A percentile compares a stretch with the other conserved stretches of the same genome.
Evolutionary conservation across 179 eudicot genomes (phyloP).

Genomic region (Beta lomatogona): DNA sequence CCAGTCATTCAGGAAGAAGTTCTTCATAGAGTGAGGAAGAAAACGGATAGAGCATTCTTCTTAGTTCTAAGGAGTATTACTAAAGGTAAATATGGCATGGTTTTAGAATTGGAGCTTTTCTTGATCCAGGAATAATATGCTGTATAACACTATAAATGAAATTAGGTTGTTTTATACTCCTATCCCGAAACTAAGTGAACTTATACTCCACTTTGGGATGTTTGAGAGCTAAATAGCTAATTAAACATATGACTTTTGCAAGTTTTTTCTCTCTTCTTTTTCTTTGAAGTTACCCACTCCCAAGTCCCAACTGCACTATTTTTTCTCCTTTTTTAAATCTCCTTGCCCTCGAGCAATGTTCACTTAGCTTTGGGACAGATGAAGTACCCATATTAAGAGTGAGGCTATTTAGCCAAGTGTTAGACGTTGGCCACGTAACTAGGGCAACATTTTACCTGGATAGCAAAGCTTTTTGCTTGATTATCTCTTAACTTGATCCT

Average conservation of each 20-base stretch:
- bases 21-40: constrained; percentile 72
- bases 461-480: no score
- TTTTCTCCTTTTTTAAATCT: no score
- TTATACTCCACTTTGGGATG: background rate
- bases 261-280: background rate
- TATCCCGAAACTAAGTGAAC: background rate
- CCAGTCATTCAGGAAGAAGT: constrained; percentile 55
- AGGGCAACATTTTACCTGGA: no score
- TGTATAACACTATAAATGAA: background rate
- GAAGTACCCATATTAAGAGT: no score
- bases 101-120: constrained; percentile 1
- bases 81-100: constrained; percentile 13
- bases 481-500: background rate
- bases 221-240: no score
- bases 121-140: background rate
- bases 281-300: no score
- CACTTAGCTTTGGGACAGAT: no score
- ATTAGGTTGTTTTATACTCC: background rate
- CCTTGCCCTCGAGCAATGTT: no score
- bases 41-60: constrained; percentile 23
- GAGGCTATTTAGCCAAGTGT: no score
- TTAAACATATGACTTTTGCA: no score
- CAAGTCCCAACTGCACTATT: no score
- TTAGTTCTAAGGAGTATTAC: background rate
- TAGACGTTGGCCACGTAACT: no score